Evolutionary conservation across 2,329 filamentous ascomycete species (phyloP), one percentile per base, ranked within the genome.

Genomic region (Orbilia javanica): DNA sequence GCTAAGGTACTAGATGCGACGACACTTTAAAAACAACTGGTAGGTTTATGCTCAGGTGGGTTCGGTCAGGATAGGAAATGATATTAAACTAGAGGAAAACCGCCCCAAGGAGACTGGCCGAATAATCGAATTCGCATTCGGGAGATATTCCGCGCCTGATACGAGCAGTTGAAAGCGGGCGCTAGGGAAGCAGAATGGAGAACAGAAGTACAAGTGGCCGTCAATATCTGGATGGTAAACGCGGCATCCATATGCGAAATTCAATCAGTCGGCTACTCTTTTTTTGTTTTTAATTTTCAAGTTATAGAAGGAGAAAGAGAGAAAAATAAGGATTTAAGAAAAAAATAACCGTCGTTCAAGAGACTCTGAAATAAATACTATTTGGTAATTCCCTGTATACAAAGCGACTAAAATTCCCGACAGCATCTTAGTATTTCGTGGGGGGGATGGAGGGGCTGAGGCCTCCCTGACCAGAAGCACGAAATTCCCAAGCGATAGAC

Each of bases 211-310:
- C 11, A 31, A 31, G 25, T 22, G 25, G 50, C 29, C 52, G 29
- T 15, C 52, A 57, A 36, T 36, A 57, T 57, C n/a, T 57, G 52
- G 52, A 36, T 20, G 36, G 42, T 29, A 63, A 63, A 63, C 25
- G 57, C 36, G 57, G 57, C 42, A 63, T 63, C 29, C 42, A n/a
- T 15, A 63, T 63, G 57, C 57, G 57, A 63, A 20, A 42, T 11
- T 7, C n/a, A 62, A 10, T 22, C 39, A 7, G n/a, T n/a, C n/a
- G n/a, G n/a, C n/a, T n/a, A n/a, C n/a, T n/a, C n/a, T n/a, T n/a
- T n/a, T n/a, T n/a, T n/a, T n/a, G n/a, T n/a, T n/a, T n/a, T n/a
- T n/a, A n/a, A n/a, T n/a, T n/a, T n/a, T n/a, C n/a, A 36, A 44
- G 1, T 39, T 39, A 39, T n/a, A 18, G n/a, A n/a, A 39, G 7